Conservation (phyloP, 371 early-diverging fungal species). For the Apophysomyces variabilis region DNA sequence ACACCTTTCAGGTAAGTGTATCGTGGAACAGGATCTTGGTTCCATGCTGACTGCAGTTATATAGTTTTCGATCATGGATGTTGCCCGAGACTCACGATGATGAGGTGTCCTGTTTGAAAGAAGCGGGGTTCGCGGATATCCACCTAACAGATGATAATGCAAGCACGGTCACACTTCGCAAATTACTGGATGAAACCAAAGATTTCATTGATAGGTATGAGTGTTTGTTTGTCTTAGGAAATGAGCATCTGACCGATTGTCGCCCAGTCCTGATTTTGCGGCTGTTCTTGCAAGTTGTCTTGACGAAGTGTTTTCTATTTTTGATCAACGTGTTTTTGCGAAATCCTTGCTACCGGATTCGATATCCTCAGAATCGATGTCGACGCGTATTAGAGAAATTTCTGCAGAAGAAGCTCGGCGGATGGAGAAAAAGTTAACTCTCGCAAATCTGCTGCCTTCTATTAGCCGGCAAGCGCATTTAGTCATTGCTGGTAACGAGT, state of each 20-base stretch:
- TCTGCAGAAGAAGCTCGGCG: constrained; percentile 16
- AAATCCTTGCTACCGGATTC: constrained; percentile 22
- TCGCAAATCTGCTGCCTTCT: constrained; percentile 79
- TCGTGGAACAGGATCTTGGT: not conserved
- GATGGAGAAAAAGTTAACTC: constrained; percentile 56
- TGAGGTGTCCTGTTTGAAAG: constrained; percentile 63
- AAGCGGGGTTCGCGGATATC: constrained; percentile 53
- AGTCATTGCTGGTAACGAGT: constrained; percentile 85
- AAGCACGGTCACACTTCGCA: constrained; percentile 50
- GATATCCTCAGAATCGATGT: constrained; percentile 34
- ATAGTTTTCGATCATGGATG: constrained; percentile 50
- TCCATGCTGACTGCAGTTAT: not conserved
- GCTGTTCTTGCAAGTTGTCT: constrained; percentile 56
- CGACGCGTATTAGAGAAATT: constrained; percentile 35
- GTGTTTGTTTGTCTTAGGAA: not conserved
- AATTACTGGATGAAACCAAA: constrained; percentile 78
- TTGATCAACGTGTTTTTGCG: constrained; percentile 49
- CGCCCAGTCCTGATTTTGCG: constrained; percentile 62
- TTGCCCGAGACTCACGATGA: constrained; percentile 71
- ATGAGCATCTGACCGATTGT: not conserved
- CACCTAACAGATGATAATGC: constrained; percentile 26
- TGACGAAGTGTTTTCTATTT: constrained; percentile 64
- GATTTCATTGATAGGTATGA: constrained; percentile 79
- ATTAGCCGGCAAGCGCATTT: constrained; percentile 79
- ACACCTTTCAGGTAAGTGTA: constrained; percentile 32